Base-by-base conservation (phyloP, 2,329 filamentous ascomycete species). In the Septoria petroselini region DNA sequence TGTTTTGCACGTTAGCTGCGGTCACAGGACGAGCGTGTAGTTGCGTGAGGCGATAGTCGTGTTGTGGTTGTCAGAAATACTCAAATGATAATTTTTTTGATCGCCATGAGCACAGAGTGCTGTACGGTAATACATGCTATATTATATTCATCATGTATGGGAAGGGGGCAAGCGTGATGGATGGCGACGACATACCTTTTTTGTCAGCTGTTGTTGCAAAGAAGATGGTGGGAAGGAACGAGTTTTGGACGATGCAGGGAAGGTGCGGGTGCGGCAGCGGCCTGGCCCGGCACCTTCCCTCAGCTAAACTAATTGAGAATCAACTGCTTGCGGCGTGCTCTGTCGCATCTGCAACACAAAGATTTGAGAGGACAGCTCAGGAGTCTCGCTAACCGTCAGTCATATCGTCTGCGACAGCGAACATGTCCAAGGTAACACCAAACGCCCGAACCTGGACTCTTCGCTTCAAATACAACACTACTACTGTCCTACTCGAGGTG, bases 401-500 rank as follows among this genome's bases (percentile, higher is more conserved):
- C n/a, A n/a, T n/a, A n/a, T n/a, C n/a, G n/a, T n/a, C n/a, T n/a
- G n/a, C n/a, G n/a, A n/a, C n/a, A n/a, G n/a, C n/a, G n/a, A n/a
- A n/a, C n/a, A 33, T 33, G 49, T 41, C 50, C 9, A 45, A 57
- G 30, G 58, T 60, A 38, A 51, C 53, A 18, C 62, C 67, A 21
- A 62, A 55, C 17, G 55, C 65, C 5, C 52, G 53, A 14, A 68
- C 66, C 12, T 67, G 62, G 60, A 76, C 72, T 1, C 66, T 77
- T 23, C 72, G 73, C 50, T 69, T 76, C 58, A 77, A 76, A 58
- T 63, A 70, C 45, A 62, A 69, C 60, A 71, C 68, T 40, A 73
- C 68, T 25, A 76, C 74, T 27, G 60, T 76, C 53, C 61, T 76
- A 34, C 67, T 77, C 0, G 71, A 76, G 62, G 63, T 69, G 57